phyloP scores from a whole-genome alignment of 768 basidiomycete genomes.

The Neoboletus magnificus region DNA sequence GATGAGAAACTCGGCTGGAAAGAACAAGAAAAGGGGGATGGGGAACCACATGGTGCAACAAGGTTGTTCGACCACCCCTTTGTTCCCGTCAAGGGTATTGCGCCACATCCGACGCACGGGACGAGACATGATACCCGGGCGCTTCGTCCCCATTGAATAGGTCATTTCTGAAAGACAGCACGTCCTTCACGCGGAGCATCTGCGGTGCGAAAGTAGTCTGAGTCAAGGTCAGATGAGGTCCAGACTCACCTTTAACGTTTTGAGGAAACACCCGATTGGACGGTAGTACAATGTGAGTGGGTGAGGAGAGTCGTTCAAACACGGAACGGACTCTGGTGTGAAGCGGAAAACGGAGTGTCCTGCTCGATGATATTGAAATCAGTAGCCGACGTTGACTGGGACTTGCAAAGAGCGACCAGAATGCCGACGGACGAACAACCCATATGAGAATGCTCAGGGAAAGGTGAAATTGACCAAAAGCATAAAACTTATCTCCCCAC shows the following conservation, averaged over 20 bases:
- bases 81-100: neutral
- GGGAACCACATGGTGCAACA: neutral
- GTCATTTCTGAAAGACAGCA: neutral
- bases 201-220: neutral
- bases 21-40: neutral
- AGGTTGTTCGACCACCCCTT: neutral
- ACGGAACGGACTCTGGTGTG: neutral
- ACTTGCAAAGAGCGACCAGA: neutral
- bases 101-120: constrained; percentile 15
- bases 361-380: neutral
- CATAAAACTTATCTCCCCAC: constrained; percentile 2
- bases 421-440: neutral
- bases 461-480: neutral
- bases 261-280: neutral
- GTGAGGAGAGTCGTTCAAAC: neutral
- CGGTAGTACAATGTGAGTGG: neutral
- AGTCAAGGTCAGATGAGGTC: neutral
- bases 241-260: neutral
- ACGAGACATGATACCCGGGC: neutral
- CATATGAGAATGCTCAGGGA: constrained; percentile 4
- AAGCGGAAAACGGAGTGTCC: neutral
- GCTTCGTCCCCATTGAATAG: neutral
- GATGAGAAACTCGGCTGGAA: neutral
- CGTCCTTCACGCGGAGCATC: neutral
- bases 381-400: neutral